phyloP scores from a whole-genome alignment of 2,329 filamentous ascomycete genomes.

The Endocalyx cinctus region DNA sequence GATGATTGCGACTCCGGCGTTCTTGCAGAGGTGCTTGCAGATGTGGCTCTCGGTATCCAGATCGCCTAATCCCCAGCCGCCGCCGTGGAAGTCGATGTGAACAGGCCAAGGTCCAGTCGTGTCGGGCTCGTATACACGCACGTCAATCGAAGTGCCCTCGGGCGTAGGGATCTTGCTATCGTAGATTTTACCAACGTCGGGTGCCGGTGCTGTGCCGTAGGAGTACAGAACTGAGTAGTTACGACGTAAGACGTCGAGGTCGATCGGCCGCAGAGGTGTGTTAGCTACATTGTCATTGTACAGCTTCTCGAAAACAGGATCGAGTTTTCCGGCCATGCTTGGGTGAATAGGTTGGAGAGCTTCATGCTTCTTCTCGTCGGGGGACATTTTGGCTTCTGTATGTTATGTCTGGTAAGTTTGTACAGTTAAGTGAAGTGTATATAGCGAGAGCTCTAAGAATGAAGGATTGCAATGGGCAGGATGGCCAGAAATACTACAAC shows the following conservation, averaged over 20 bases:
- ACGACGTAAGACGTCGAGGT: background rate
- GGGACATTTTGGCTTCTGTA: no score
- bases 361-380: background rate
- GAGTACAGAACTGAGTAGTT: conserved; percentile 1
- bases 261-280: conserved; percentile 1
- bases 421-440: no score
- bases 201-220: conserved; percentile 1
- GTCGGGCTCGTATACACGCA: conserved; percentile 1
- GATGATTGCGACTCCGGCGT: background rate
- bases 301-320: conserved; percentile 1
- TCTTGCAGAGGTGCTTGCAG: background rate
- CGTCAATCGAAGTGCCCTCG: background rate
- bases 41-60: conserved; percentile 1
- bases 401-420: no score
- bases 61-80: conserved; percentile 1
- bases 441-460: no score
- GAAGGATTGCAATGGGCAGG: no score
- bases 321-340: background rate
- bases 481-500: no score
- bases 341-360: conserved; percentile 1
- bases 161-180: background rate
- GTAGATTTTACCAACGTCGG: background rate
- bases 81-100: conserved; percentile 2
- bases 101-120: conserved; percentile 1
- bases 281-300: conserved; percentile 1